A percentile compares a stretch with the other conserved stretches of the same genome.
These are phyloP conservation scores for Fusarium begoniae DNA, from an alignment of 2,329 filamentous ascomycete species.

Conservation along the genomic window DNA sequence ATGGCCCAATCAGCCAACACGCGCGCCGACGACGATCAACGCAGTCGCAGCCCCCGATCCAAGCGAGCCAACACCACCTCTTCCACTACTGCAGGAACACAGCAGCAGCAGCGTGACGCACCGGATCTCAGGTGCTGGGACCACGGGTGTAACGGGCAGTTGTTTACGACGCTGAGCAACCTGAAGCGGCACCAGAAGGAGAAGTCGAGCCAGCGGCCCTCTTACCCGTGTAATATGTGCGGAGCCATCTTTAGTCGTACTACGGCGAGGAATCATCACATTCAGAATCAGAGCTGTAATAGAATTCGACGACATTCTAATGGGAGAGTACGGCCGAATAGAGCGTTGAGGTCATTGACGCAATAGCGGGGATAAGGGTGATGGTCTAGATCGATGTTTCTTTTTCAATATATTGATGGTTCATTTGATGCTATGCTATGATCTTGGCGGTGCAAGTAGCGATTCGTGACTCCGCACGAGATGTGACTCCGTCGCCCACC, in stretches of 20 bases:
- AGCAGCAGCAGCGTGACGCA: not conserved
- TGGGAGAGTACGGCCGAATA: not conserved
- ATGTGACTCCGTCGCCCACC: not conserved
- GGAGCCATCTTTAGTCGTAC: not conserved
- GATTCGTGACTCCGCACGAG: not conserved
- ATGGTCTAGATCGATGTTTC: not conserved
- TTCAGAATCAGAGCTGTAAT: slow-evolving; percentile 1
- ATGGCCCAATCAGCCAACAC: not conserved
- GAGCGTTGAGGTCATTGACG: not conserved
- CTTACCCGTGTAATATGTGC: not conserved
- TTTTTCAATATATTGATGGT: not conserved
- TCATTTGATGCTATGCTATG: not conserved
- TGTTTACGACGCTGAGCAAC: slow-evolving; percentile 1
- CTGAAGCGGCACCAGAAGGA: not conserved
- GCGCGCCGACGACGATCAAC: not conserved
- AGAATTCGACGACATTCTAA: not conserved
- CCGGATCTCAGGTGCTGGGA: slow-evolving; percentile 2
- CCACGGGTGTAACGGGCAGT: not conserved
- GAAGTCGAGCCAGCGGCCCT: not conserved
- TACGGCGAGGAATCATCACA: not conserved
- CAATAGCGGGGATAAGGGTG: not conserved
- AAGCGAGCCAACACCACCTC: not conserved
- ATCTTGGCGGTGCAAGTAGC: not conserved
- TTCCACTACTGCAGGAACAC: not conserved
- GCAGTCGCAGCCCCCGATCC: not conserved